A percentile compares a stretch with the other conserved stretches of the same genome.
These are phyloP conservation scores for Ogataea parapolymorpha DNA, from an alignment of 805 yeast genomes.

Conservation along the genomic window DNA sequence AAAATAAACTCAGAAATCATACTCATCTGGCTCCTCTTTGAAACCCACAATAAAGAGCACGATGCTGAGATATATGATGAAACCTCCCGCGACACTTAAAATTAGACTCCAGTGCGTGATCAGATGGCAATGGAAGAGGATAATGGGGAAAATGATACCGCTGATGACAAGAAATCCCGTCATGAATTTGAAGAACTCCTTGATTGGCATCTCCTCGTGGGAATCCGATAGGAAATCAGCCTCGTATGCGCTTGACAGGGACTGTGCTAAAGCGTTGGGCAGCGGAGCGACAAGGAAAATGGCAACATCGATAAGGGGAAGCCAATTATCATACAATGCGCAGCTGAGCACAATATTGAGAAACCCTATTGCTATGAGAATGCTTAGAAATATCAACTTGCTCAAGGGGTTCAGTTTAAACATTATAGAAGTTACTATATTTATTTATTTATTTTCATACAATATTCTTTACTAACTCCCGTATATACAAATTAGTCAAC, in stretches of 20 bases:
- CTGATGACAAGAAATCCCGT: conserved; percentile 35
- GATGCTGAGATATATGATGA: conserved; percentile 75
- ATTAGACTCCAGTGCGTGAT: conserved; percentile 32
- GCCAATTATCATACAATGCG: conserved; percentile 84
- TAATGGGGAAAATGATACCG: conserved; percentile 32
- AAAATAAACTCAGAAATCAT: conserved; percentile 38
- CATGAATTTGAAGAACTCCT: conserved; percentile 29
- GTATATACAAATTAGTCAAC: conserved; percentile 11
- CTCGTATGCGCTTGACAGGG: conserved; percentile 26
- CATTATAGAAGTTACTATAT: conserved; percentile 4
- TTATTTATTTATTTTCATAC: not conserved
- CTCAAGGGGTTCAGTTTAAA: conserved; percentile 54
- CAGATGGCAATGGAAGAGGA: conserved; percentile 30
- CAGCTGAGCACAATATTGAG: conserved; percentile 83
- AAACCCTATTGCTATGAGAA: conserved; percentile 84
- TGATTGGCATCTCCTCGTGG: conserved; percentile 20
- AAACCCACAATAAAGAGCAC: conserved; percentile 78
- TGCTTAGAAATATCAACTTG: conserved; percentile 68
- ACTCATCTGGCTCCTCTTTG: conserved; percentile 44
- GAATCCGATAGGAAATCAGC: conserved; percentile 31
- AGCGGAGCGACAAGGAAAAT: conserved; percentile 35
- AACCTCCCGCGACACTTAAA: conserved; percentile 83
- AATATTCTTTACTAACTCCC: conserved; percentile 5
- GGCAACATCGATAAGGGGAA: conserved; percentile 66
- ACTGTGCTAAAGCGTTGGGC: conserved; percentile 32